A percentile compares a stretch with the other conserved stretches of the same genome.
Evolutionary conservation across 345 rosid species (phyloP).

Genomic region (Streptanthus diversifolius): DNA sequence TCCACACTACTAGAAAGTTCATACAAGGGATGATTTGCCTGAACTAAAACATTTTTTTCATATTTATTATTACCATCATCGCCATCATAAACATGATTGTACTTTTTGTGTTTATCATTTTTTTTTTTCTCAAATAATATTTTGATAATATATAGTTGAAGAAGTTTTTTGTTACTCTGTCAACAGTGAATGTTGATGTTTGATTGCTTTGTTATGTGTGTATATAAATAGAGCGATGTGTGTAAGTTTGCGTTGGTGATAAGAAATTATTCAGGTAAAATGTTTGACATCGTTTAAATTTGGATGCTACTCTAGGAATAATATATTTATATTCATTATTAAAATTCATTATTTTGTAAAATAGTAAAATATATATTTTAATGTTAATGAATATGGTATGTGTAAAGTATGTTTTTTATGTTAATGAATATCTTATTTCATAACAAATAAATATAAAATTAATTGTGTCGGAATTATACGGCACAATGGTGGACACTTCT

Average conservation of each 20-base stretch:
- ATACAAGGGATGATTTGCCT: not conserved
- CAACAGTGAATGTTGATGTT: not conserved
- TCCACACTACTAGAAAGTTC: not conserved
- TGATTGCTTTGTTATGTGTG: not conserved
- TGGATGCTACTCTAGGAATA: not conserved
- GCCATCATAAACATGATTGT: slow-evolving; percentile 1
- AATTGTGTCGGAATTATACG: no score
- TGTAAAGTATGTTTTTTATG: no score
- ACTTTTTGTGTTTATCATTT: slow-evolving; percentile 10
- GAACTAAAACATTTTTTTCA: slow-evolving; percentile 19
- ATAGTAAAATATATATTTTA: not conserved
- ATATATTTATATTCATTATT: not conserved
- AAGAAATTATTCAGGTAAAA: not conserved
- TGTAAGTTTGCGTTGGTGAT: slow-evolving; percentile 1
- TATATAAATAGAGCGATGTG: not conserved
- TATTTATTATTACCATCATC: slow-evolving; percentile 14
- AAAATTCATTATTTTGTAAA: not conserved
- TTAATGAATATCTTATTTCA: no score
- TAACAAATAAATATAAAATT: no score
- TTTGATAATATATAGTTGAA: not conserved
- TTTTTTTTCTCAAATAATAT: not conserved
- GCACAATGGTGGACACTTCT: no score
- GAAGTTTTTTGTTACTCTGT: not conserved
- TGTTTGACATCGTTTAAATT: not conserved
- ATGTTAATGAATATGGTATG: no score